Percentiles rank a stretch among this genome's conserved stretches.
These are phyloP conservation scores for Cladosporium colombiae DNA, from an alignment of 2,329 filamentous ascomycete genomes.

Conservation along the genomic window DNA sequence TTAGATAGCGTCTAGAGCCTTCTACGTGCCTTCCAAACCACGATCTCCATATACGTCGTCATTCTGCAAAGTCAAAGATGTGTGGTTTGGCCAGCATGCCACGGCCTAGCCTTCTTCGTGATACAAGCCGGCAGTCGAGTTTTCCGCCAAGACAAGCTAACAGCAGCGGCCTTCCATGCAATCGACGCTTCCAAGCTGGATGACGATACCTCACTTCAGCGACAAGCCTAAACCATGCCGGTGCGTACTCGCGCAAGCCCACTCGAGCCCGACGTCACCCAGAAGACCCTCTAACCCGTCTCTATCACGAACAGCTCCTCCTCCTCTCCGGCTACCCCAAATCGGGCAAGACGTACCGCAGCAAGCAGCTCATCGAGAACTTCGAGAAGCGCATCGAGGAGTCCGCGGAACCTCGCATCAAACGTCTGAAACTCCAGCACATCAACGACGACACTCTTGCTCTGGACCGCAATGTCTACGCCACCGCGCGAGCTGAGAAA, in stretches of 20 bases:
- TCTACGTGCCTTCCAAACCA: not conserved
- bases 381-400: constrained; percentile 60
- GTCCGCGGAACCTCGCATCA: constrained; percentile 48
- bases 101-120: not conserved
- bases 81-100: not conserved
- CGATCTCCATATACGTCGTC: not conserved
- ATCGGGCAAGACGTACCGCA: constrained; percentile 63
- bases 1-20: not conserved
- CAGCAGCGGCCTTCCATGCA: not conserved
- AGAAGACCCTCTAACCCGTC: constrained; percentile 1
- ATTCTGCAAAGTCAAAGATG: not conserved
- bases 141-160: constrained; percentile 3
- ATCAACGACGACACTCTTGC: constrained; percentile 72
- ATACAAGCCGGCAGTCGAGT: not conserved
- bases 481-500: constrained; percentile 77
- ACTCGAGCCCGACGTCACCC: not conserved
- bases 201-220: constrained; percentile 20
- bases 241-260: constrained; percentile 15
- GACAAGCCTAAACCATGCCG: constrained; percentile 18
- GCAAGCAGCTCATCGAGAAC: constrained; percentile 64
- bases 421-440: constrained; percentile 66
- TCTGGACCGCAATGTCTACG: constrained; percentile 71
- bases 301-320: constrained; percentile 51
- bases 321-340: constrained; percentile 64
- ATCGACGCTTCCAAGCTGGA: constrained; percentile 9